A percentile compares a stretch with the other conserved stretches of the same genome.
Evolutionary conservation across 2,329 filamentous ascomycete genomes (phyloP).

Genomic region (Xenoacremonium recifei): DNA sequence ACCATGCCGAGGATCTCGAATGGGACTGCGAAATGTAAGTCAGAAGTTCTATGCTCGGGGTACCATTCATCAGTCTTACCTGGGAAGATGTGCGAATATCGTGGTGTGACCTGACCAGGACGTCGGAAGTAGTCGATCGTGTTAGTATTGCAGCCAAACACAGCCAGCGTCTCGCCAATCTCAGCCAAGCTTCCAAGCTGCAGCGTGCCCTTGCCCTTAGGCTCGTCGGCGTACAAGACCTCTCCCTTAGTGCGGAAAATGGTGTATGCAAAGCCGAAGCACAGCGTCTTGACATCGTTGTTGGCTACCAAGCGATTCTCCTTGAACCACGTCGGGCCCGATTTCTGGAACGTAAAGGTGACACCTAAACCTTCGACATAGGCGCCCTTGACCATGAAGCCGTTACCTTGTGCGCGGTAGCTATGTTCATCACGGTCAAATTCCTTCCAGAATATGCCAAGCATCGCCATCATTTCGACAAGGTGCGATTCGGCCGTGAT

Average conservation of each 20-base stretch:
- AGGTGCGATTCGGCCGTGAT: conserved; percentile 35
- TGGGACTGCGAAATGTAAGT: conserved; percentile 5
- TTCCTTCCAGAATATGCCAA: conserved; percentile 41
- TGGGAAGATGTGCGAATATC: conserved; percentile 16
- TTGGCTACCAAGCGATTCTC: conserved; percentile 36
- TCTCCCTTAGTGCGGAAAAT: conserved; percentile 30
- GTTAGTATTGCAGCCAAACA: conserved; percentile 37
- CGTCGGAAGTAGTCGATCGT: conserved; percentile 30
- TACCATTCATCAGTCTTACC: conserved; percentile 10
- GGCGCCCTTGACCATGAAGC: conserved; percentile 31
- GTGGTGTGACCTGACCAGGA: conserved; percentile 11
- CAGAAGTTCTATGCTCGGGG: too few species aligned
- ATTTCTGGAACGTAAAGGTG: conserved; percentile 38
- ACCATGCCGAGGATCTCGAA: conserved; percentile 39
- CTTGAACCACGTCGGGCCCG: conserved; percentile 33
- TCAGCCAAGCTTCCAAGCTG: conserved; percentile 34
- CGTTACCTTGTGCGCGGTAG: conserved; percentile 36
- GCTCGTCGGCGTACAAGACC: conserved; percentile 20
- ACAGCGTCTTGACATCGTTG: conserved; percentile 35
- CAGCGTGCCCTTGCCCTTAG: conserved; percentile 20
- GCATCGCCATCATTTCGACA: conserved; percentile 34
- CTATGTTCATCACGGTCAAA: conserved; percentile 37
- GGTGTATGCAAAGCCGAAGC: conserved; percentile 40
- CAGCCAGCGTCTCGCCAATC: conserved; percentile 34
- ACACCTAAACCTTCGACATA: conserved; percentile 35